Evolutionary conservation across 2,329 filamentous ascomycete species (phyloP).

Genomic region (Laburnicola sp.): DNA sequence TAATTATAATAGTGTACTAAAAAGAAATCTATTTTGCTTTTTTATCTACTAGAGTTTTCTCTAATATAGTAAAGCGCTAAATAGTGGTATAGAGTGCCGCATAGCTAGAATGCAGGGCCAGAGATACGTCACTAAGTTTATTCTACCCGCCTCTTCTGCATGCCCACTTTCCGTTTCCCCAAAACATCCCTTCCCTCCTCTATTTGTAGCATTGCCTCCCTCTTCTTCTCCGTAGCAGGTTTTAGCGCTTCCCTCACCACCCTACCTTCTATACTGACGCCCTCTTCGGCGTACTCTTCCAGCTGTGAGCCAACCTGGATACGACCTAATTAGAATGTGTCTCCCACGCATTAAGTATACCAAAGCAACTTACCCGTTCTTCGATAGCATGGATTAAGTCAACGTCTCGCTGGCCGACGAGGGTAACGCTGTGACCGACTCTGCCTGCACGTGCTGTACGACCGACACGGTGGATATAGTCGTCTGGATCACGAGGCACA

Average conservation of each 20-base stretch:
- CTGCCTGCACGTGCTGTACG: constrained; percentile 91
- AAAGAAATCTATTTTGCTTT: too few relatives aligned
- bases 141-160: constrained; percentile 38
- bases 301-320: constrained; percentile 64
- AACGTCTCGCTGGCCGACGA: constrained; percentile 92
- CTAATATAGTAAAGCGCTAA: too few relatives aligned
- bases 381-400: constrained; percentile 90
- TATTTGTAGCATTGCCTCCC: constrained; percentile 85
- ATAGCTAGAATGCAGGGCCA: too few relatives aligned
- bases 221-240: constrained; percentile 91
- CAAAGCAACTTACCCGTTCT: constrained; percentile 60
- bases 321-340: too few relatives aligned
- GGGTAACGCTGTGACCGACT: constrained; percentile 77
- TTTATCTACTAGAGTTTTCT: too few relatives aligned
- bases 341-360: too few relatives aligned
- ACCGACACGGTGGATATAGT: constrained; percentile 96
- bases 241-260: constrained; percentile 85
- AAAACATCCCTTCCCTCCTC: constrained; percentile 90
- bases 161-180: constrained; percentile 67
- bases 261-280: constrained; percentile 89
- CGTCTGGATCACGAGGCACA: constrained; percentile 90
- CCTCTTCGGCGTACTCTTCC: constrained; percentile 83
- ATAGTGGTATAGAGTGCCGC: too few relatives aligned
- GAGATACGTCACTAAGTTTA: too few relatives aligned
- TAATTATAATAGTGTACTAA: too few relatives aligned